phyloP scores from a whole-genome alignment of 2,329 filamentous ascomycete genomes.

The Chaetomiaceae sp. region DNA sequence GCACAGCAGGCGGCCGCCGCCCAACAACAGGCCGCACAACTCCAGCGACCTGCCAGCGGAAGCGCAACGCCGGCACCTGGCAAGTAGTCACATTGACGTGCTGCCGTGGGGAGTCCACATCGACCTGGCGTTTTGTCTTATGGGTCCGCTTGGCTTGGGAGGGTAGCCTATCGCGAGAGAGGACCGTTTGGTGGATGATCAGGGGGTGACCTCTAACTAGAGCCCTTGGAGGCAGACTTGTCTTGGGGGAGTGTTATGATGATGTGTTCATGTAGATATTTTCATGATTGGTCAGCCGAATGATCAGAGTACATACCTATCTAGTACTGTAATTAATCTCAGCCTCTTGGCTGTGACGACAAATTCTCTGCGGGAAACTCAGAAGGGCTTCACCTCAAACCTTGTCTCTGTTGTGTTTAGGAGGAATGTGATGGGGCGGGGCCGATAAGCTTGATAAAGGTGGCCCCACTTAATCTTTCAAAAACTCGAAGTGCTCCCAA shows the following conservation, averaged over 20 bases:
- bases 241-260: constrained; percentile 4
- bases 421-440: no score
- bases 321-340: constrained; percentile 2
- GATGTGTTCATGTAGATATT: constrained; percentile 17
- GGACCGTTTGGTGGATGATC: no score
- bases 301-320: constrained; percentile 14
- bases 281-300: constrained; percentile 9
- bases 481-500: constrained; percentile 1
- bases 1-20: constrained; percentile 10
- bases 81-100: constrained; percentile 13
- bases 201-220: no score
- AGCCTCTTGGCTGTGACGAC: not conserved
- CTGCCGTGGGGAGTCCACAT: no score
- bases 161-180: no score
- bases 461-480: constrained; percentile 17
- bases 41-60: constrained; percentile 26
- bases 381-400: no score
- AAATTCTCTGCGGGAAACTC: not conserved
- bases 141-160: no score
- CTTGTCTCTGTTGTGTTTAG: no score
- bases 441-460: constrained; percentile 22
- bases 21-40: constrained; percentile 19
- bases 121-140: no score
- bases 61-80: constrained; percentile 25
- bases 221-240: not conserved